These are phyloP conservation scores for Fusarium chuoi DNA, from an alignment of 2,329 filamentous ascomycete species.

Conservation along the genomic window DNA sequence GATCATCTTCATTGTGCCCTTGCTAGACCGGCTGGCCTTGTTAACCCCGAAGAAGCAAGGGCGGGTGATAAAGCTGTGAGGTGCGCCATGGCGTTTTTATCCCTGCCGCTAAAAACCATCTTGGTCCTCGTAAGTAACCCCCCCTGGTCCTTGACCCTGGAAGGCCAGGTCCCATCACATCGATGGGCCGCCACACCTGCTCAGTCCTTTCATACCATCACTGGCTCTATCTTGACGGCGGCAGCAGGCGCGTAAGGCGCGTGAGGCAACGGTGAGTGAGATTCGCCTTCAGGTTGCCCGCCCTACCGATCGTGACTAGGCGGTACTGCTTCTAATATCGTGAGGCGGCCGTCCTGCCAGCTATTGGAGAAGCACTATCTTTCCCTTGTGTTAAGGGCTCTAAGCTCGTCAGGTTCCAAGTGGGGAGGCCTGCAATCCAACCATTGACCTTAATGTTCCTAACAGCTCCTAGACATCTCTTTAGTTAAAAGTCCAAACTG, in stretches of 20 bases:
- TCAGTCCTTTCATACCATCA: constrained; percentile 6
- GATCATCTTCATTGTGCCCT: constrained; percentile 20
- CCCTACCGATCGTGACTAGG: constrained; percentile 33
- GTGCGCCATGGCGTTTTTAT: constrained; percentile 19
- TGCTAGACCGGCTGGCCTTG: not conserved
- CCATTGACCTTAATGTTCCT: constrained; percentile 31
- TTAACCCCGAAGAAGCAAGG: constrained; percentile 17
- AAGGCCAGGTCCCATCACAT: constrained; percentile 14
- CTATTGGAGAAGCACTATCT: constrained; percentile 36
- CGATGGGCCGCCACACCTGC: constrained; percentile 9
- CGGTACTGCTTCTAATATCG: constrained; percentile 29
- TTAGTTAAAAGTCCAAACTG: constrained; percentile 33
- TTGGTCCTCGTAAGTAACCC: constrained; percentile 8
- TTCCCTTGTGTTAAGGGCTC: constrained; percentile 37
- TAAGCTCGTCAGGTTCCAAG: constrained; percentile 30
- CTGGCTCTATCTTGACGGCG: constrained; percentile 11
- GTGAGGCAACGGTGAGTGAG: constrained; percentile 35
- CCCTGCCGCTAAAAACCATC: constrained; percentile 13
- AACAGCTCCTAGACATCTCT: constrained; percentile 30
- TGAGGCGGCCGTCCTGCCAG: constrained; percentile 39
- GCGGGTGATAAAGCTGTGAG: not conserved
- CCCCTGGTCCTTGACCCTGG: constrained; percentile 9
- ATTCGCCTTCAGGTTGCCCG: constrained; percentile 38
- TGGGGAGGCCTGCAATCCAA: constrained; percentile 41
- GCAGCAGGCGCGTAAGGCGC: constrained; percentile 42